Evolutionary conservation across 129 eudicot genomes (phyloP).

Genomic region (Oenanthe sinensis): DNA sequence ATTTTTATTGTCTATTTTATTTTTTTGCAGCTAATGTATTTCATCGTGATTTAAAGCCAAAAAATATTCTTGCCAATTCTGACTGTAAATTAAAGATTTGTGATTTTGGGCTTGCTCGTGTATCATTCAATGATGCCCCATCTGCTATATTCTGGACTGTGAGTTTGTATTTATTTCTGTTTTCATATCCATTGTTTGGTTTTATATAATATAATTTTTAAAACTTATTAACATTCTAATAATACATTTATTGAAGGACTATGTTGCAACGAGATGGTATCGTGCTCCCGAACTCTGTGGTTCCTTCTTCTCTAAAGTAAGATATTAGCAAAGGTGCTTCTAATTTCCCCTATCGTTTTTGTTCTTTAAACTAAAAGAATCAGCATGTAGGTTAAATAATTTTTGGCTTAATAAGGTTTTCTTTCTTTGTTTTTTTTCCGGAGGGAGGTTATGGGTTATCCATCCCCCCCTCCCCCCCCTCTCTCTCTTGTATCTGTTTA

Average conservation of each 20-base stretch:
- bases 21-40: constrained; percentile 53
- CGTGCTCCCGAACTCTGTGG: constrained; percentile 97
- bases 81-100: constrained; percentile 72
- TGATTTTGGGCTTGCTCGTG: constrained; percentile 78
- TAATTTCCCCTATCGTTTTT: not conserved
- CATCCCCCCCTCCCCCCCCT: too few species aligned
- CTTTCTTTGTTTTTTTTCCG: not conserved
- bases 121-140: constrained; percentile 66
- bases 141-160: constrained; percentile 74
- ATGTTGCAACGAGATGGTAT: constrained; percentile 92
- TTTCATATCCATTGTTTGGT: not conserved
- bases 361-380: not conserved
- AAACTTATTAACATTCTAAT: not conserved
- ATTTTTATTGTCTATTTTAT: not conserved
- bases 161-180: constrained; percentile 11
- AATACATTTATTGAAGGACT: constrained; percentile 41
- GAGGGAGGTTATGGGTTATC: not conserved
- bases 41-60: constrained; percentile 74
- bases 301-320: constrained; percentile 85
- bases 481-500: too few species aligned
- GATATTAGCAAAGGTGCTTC: constrained; percentile 1
- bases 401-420: not conserved
- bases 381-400: not conserved
- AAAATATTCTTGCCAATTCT: constrained; percentile 73
- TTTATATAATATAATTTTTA: not conserved